These are phyloP conservation scores for Ophiocordyceps robertsii DNA, from an alignment of 2,329 filamentous ascomycete genomes.

Conservation along the genomic window DNA sequence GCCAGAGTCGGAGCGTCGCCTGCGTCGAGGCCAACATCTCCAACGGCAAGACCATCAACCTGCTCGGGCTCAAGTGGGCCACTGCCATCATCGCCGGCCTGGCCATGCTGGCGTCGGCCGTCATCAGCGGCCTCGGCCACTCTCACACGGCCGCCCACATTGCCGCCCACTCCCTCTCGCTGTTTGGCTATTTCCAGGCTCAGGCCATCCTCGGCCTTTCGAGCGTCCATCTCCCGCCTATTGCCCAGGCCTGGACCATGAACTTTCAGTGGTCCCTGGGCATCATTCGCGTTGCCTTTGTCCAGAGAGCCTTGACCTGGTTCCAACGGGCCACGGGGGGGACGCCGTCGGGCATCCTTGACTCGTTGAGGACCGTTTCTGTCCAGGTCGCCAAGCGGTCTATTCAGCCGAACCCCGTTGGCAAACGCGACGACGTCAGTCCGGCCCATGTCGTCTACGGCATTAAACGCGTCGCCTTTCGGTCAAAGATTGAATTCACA, in stretches of 20 bases:
- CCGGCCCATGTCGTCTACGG: conserved; percentile 55
- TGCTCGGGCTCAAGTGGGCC: conserved; percentile 78
- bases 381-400: conserved; percentile 66
- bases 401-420: too few species aligned
- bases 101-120: conserved; percentile 69
- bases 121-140: conserved; percentile 82
- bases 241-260: conserved; percentile 87
- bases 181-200: conserved; percentile 89
- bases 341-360: conserved; percentile 67
- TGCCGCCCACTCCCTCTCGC: conserved; percentile 82
- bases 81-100: conserved; percentile 80
- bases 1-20: conserved; percentile 43
- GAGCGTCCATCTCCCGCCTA: conserved; percentile 67
- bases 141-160: conserved; percentile 92
- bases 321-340: conserved; percentile 90
- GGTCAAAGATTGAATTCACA: conserved; percentile 63
- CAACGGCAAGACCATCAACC: conserved; percentile 84
- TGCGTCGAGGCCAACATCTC: conserved; percentile 81
- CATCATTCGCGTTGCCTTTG: conserved; percentile 75
- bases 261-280: conserved; percentile 99
- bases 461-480: conserved; percentile 77
- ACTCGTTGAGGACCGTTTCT: conserved; percentile 59
- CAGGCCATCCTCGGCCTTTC: conserved; percentile 86
- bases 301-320: conserved; percentile 86
- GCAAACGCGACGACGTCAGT: conserved; percentile 41